These are phyloP conservation scores for Aspergillus japonicus DNA, from an alignment of 2,329 filamentous ascomycete species.

Conservation along the genomic window DNA sequence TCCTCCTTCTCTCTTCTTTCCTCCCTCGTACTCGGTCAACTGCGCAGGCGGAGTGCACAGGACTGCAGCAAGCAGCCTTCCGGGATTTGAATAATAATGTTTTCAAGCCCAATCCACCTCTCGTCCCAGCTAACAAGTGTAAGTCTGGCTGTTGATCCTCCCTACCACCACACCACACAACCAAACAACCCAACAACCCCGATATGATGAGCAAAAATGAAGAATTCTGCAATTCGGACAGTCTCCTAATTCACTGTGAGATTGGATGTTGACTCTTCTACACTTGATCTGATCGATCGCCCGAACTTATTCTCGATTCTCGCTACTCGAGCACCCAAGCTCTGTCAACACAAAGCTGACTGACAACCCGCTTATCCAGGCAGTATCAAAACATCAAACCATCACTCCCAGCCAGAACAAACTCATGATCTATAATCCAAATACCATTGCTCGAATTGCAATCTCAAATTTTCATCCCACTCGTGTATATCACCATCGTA, in stretches of 20 bases:
- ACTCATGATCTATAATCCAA: no score
- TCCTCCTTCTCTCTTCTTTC: constrained; percentile 6
- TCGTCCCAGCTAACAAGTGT: neutral
- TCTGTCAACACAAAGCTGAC: constrained; percentile 10
- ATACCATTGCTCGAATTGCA: no score
- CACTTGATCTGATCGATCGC: constrained; percentile 45
- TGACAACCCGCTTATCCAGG: neutral
- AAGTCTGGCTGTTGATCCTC: neutral
- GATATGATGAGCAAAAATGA: constrained; percentile 40
- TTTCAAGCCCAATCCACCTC: neutral
- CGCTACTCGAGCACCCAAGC: constrained; percentile 5
- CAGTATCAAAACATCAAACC: no score
- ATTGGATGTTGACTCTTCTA: constrained; percentile 48
- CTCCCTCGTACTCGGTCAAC: no score
- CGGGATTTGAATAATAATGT: no score
- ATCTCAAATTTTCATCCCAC: no score
- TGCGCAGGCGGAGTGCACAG: neutral
- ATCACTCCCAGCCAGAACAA: no score
- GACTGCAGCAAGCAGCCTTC: neutral
- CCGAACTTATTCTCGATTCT: no score
- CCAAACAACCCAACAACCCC: neutral
- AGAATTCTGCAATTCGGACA: constrained; percentile 51
- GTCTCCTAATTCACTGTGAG: constrained; percentile 40
- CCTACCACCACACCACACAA: neutral
- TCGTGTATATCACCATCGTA: no score